A percentile compares a stretch with the other conserved stretches of the same genome.
Evolutionary conservation across 2,329 filamentous ascomycete species (phyloP).

Genomic region (Beauveria scarabaeidicola): DNA sequence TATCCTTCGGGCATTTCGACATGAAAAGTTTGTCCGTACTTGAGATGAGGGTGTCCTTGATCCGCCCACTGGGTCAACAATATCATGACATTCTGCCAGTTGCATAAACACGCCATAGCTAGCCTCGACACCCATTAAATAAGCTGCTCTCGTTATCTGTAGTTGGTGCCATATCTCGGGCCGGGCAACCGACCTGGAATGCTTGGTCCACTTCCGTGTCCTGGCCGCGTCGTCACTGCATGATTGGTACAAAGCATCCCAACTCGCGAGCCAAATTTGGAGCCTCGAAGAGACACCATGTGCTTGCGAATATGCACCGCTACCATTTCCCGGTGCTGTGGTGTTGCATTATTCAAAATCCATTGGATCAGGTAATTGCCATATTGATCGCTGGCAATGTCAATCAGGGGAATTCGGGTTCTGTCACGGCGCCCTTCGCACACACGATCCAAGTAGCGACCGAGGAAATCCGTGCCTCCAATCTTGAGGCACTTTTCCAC

Average conservation of each 20-base stretch:
- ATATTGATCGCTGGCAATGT: conserved; percentile 97
- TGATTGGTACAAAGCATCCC: conserved; percentile 99
- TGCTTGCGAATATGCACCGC: conserved; percentile 94
- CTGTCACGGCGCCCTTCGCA: conserved; percentile 86
- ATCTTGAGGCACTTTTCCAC: conserved; percentile 99
- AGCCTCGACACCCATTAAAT: conserved; percentile 22
- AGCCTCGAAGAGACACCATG: conserved; percentile 97
- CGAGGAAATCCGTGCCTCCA: conserved; percentile 79
- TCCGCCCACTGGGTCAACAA: conserved; percentile 10
- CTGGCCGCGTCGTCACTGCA: conserved; percentile 78
- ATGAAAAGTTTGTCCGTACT: conserved; percentile 20
- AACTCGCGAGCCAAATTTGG: conserved; percentile 96
- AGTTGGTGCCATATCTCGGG: conserved; percentile 49
- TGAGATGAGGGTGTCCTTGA: conserved; percentile 17
- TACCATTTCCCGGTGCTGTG: conserved; percentile 87
- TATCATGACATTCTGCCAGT: conserved; percentile 10
- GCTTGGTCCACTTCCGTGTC: conserved; percentile 66
- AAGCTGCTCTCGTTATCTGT: conserved; percentile 30
- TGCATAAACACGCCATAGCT: conserved; percentile 8
- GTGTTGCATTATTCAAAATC: conserved; percentile 80
- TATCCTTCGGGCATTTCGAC: conserved; percentile 30
- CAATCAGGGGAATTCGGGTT: conserved; percentile 91
- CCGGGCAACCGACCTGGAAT: conserved; percentile 50
- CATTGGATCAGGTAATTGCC: conserved; percentile 98
- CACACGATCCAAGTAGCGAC: conserved; percentile 86